Evolutionary conservation across 2,329 filamentous ascomycete species (phyloP), one percentile per base, ranked within the genome.

Genomic region (Penicillium frequentans): DNA sequence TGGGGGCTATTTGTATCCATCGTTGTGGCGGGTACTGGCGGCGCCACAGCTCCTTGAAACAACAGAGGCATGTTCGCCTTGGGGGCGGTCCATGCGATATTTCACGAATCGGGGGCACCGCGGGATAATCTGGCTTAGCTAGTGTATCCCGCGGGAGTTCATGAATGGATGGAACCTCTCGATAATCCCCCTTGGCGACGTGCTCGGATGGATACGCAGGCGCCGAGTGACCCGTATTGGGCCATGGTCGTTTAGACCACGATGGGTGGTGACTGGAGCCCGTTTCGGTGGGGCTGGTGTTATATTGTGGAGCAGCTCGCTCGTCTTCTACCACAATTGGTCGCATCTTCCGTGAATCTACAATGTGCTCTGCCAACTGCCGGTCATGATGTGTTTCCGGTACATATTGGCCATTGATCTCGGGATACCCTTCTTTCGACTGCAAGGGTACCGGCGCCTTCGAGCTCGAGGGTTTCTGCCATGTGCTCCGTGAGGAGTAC

Each of bases 401-500:
- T 45, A 74, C 52, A 60, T 77, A 78, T 26, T 75, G 73, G 43
- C 57, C 58, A 51, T 62, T 59, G n/a, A 71, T 64, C 37, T 79
- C 75, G 23, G 70, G 60, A 61, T 78, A 82, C 13, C 80, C 81
- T 63, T 93, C 90, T 75, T 96, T 96, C 21, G 91, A 93, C 75
- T 96, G 90, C 49, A 96, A 82, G 58, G 89, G 90, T 64, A 93
- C 83, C 49, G 87, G 84, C 50, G 82, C 77, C 65, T 87, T 84
- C 64, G 89, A 86, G 69, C 78, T 86, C 59, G 89, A 87, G 31
- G 88, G 86, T 75, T 93, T 96, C 62, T 89, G 86, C 87, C 90
- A 95, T 51, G 85, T 82, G 43, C 87, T 86, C 67, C 91, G 85
- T 65, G 90, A 87, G 54, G 90, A 90, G 75, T 99, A 99, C 51